Conservation (phyloP, 805 yeast genomes). For the Maudiozyma barnettii region DNA sequence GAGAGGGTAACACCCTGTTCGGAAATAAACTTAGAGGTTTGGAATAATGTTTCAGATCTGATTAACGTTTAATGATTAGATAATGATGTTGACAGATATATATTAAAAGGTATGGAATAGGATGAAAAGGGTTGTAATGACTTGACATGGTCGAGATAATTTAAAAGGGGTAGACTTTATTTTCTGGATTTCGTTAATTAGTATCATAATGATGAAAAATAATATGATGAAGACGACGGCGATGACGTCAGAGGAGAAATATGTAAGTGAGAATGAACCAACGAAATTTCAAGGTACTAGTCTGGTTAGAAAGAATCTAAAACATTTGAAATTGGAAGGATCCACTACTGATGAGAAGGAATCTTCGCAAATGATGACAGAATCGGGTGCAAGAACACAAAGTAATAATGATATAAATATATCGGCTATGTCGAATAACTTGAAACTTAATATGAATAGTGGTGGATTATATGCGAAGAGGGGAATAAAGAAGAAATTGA, state of each 20-base stretch:
- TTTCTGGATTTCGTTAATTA: too few relatives aligned
- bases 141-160: too few relatives aligned
- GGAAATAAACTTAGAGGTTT: too few relatives aligned
- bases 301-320: constrained; percentile 48
- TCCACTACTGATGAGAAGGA: too few relatives aligned
- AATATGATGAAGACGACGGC: not conserved
- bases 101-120: too few relatives aligned
- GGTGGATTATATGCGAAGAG: constrained; percentile 3
- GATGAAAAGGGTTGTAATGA: too few relatives aligned
- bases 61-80: too few relatives aligned
- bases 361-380: not conserved
- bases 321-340: constrained; percentile 38
- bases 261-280: not conserved
- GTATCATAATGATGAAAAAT: not conserved
- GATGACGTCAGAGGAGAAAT: not conserved
- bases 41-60: too few relatives aligned
- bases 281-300: constrained; percentile 34
- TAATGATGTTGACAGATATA: too few relatives aligned
- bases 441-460: not conserved
- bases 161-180: too few relatives aligned
- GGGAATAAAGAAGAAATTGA: constrained; percentile 14
- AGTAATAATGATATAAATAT: not conserved
- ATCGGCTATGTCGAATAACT: not conserved
- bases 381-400: not conserved
- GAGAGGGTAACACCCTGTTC: too few relatives aligned